These are phyloP conservation scores for Phoma herbarum DNA, from an alignment of 2,329 filamentous ascomycete species.

Conservation along the genomic window DNA sequence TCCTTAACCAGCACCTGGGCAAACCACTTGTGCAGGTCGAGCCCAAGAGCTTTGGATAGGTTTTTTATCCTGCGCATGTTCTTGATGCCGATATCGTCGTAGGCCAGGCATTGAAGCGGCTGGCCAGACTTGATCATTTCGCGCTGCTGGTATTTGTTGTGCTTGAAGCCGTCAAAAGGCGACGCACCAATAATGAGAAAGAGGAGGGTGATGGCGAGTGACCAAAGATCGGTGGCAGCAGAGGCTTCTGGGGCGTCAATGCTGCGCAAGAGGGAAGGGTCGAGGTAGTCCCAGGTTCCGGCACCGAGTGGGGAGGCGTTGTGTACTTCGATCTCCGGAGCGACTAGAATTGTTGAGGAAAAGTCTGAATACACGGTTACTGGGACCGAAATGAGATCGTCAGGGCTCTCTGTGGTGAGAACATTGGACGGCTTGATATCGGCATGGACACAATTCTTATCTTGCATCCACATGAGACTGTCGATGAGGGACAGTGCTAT, in stretches of 20 bases:
- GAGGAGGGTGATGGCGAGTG: conserved; percentile 56
- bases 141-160: conserved; percentile 54
- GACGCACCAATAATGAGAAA: conserved; percentile 53
- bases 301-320: conserved; percentile 48
- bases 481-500: conserved; percentile 52
- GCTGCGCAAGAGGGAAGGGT: conserved; percentile 44
- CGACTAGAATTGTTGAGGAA: conserved; percentile 48
- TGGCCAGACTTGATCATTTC: conserved; percentile 56
- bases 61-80: conserved; percentile 44
- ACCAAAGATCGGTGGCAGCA: conserved; percentile 54
- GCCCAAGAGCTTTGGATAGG: conserved; percentile 35
- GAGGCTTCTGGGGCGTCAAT: conserved; percentile 39
- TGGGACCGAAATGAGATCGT: conserved; percentile 10
- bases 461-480: conserved; percentile 55
- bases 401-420: conserved; percentile 41
- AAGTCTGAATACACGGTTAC: conserved; percentile 55
- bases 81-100: conserved; percentile 46
- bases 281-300: conserved; percentile 59
- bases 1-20: conserved; percentile 47
- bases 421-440: conserved; percentile 61
- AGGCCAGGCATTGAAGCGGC: conserved; percentile 51
- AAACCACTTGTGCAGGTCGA: conserved; percentile 49
- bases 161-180: conserved; percentile 52
- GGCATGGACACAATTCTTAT: conserved; percentile 52
- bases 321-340: conserved; percentile 19